These are phyloP conservation scores for Cyberlindnera sargentensis DNA, from an alignment of 805 yeast species.

Conservation along the genomic window DNA sequence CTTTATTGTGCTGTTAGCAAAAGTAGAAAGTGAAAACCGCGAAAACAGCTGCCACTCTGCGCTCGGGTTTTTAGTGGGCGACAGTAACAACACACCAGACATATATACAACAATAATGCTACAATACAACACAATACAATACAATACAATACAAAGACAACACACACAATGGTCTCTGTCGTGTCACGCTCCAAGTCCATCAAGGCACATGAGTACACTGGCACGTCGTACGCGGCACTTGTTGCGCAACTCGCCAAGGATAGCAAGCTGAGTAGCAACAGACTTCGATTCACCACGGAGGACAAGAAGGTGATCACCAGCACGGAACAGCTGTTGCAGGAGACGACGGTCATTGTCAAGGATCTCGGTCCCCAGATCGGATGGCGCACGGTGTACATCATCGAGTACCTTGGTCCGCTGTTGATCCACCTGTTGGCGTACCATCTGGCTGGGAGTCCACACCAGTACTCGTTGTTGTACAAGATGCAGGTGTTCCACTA, in stretches of 20 bases:
- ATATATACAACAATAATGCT: no score
- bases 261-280: slow-evolving; percentile 38
- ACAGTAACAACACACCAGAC: no score
- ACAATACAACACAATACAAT: no score
- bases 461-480: slow-evolving; percentile 26
- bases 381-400: slow-evolving; percentile 84
- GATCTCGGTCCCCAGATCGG: slow-evolving; percentile 91
- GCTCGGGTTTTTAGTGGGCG: no score
- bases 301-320: slow-evolving; percentile 14
- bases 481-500: slow-evolving; percentile 64
- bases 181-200: slow-evolving; percentile 56
- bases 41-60: no score
- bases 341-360: slow-evolving; percentile 51
- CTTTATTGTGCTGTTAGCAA: no score
- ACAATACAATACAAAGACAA: no score
- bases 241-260: slow-evolving; percentile 38
- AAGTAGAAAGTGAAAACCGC: no score
- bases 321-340: slow-evolving; percentile 10
- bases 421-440: slow-evolving; percentile 69
- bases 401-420: slow-evolving; percentile 89
- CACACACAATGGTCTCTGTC: slow-evolving; percentile 21
- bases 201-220: slow-evolving; percentile 36
- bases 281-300: slow-evolving; percentile 44
- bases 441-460: slow-evolving; percentile 23
- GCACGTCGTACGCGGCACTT: slow-evolving; percentile 28